A percentile compares a stretch with the other conserved stretches of the same genome.
Conservation (phyloP, 805 yeast species). For the Saccharomyces paradoxus region DNA sequence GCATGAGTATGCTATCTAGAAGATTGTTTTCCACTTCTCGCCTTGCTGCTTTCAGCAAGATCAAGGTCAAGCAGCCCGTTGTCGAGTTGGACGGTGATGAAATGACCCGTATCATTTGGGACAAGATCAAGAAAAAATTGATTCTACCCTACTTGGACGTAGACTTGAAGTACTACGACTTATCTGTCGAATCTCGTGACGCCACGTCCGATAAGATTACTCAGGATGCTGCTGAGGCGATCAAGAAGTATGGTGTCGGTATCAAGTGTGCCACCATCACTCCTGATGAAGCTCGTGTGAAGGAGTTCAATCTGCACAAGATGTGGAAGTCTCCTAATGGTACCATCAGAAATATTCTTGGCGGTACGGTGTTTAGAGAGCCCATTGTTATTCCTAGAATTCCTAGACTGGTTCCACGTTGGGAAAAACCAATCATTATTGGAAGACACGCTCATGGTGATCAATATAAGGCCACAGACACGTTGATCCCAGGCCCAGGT, state of each 20-base stretch:
- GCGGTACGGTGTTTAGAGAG: conserved; percentile 80
- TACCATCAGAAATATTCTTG: conserved; percentile 70
- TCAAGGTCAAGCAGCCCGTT: conserved; percentile 62
- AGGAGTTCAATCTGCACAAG: conserved; percentile 62
- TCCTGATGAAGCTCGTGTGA: conserved; percentile 73
- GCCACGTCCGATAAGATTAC: conserved; percentile 66
- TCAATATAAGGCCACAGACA: conserved; percentile 75
- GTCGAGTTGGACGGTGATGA: conserved; percentile 83
- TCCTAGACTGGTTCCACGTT: conserved; percentile 68
- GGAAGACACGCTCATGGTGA: conserved; percentile 86
- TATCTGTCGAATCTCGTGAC: conserved; percentile 62
- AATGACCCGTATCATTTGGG: conserved; percentile 82
- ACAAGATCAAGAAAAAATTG: conserved; percentile 58
- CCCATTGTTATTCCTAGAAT: conserved; percentile 72
- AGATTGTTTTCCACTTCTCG: conserved; percentile 25
- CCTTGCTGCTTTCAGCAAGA: conserved; percentile 32
- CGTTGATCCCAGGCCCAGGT: conserved; percentile 55
- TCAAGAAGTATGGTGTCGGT: conserved; percentile 67
- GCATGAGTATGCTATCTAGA: conserved; percentile 13
- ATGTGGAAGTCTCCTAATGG: conserved; percentile 89
- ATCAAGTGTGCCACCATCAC: conserved; percentile 81
- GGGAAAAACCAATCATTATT: conserved; percentile 77
- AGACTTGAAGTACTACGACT: conserved; percentile 69
- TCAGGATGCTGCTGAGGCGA: conserved; percentile 71
- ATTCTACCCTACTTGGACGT: conserved; percentile 63